These are phyloP conservation scores for Apophysomyces elegans DNA, from an alignment of 371 early-diverging fungal genomes.

Conservation along the genomic window DNA sequence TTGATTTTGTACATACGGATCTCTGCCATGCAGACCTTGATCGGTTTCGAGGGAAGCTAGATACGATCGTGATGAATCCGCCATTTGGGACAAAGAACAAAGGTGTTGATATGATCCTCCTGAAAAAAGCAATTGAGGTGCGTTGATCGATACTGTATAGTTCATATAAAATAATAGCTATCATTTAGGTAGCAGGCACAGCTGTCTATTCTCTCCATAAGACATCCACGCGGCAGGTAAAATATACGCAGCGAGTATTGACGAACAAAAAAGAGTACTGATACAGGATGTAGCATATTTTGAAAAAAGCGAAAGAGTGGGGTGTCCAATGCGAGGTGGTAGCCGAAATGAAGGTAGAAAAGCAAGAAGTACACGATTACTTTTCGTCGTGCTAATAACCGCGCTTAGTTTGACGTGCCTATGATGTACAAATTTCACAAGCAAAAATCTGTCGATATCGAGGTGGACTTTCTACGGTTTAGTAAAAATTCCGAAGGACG, in stretches of 20 bases:
- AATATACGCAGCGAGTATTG: neutral
- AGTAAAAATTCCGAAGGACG: constrained; percentile 33
- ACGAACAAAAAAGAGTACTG: neutral
- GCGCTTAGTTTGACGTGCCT: constrained; percentile 74
- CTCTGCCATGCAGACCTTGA: constrained; percentile 37
- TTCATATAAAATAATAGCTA: neutral
- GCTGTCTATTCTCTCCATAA: constrained; percentile 87
- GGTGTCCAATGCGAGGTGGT: constrained; percentile 75
- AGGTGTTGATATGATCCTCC: constrained; percentile 79
- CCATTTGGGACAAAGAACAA: constrained; percentile 86
- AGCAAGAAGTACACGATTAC: neutral
- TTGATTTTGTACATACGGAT: constrained; percentile 65
- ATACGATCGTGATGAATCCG: constrained; percentile 87
- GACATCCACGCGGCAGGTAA: constrained; percentile 76
- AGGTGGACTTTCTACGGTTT: constrained; percentile 79
- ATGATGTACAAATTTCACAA: constrained; percentile 89
- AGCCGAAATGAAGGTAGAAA: constrained; percentile 68
- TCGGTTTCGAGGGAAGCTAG: constrained; percentile 59
- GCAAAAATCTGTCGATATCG: constrained; percentile 76
- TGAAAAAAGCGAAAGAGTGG: constrained; percentile 79
- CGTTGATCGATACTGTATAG: constrained; percentile 1
- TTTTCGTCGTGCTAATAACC: neutral
- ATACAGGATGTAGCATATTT: constrained; percentile 53
- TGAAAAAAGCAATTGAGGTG: constrained; percentile 76
- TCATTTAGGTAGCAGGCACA: constrained; percentile 43